Conservation (phyloP, 345 rosid species). For the Brassica juncea region DNA sequence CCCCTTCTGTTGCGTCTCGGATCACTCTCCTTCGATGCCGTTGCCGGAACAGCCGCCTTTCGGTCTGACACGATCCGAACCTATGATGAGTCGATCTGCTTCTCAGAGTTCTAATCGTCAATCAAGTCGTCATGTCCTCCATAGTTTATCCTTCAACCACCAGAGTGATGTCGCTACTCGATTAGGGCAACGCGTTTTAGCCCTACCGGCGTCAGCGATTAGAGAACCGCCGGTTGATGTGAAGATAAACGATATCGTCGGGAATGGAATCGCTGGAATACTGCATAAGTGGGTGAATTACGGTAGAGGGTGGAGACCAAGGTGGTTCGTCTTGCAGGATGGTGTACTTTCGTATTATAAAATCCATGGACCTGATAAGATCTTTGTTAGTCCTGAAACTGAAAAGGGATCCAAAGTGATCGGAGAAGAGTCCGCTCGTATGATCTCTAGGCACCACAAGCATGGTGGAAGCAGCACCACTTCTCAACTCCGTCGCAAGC, state of each 20-base stretch:
- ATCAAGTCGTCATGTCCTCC: constrained; percentile 21
- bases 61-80: constrained; percentile 39
- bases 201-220: background rate
- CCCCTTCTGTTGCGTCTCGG: constrained; percentile 65
- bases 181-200: background rate
- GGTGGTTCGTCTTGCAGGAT: constrained; percentile 96
- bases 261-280: constrained; percentile 85
- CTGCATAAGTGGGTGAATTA: constrained; percentile 96
- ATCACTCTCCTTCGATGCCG: constrained; percentile 48
- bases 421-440: constrained; percentile 81
- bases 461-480: background rate
- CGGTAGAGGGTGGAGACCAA: constrained; percentile 96
- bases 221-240: constrained; percentile 54
- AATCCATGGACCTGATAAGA: constrained; percentile 92
- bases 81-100: constrained; percentile 40
- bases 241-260: constrained; percentile 81
- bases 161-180: constrained; percentile 10
- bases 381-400: constrained; percentile 73
- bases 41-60: constrained; percentile 39
- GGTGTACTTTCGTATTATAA: constrained; percentile 95
- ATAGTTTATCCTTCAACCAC: constrained; percentile 37
- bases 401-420: constrained; percentile 87
- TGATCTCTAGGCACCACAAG: constrained; percentile 46
- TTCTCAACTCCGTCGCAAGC: constrained; percentile 53
- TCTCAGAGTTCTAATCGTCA: constrained; percentile 7